Conservation (phyloP, 2,329 filamentous ascomycete species). For the Venturia nashicola region DNA sequence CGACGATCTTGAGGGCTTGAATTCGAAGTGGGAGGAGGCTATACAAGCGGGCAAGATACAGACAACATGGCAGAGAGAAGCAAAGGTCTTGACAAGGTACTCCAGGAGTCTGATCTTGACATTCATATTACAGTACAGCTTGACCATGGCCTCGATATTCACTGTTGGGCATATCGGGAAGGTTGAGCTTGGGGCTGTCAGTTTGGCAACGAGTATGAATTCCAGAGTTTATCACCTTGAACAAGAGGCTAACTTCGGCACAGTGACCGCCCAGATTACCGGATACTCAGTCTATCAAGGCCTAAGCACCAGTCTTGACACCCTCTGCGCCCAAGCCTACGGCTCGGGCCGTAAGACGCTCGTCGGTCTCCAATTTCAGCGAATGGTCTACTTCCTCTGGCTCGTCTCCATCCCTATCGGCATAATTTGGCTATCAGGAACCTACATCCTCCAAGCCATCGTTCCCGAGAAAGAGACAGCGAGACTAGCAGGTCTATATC, state of each 20-base stretch:
- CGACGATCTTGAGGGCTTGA: conserved; percentile 45
- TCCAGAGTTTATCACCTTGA: not conserved
- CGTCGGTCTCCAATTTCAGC: conserved; percentile 71
- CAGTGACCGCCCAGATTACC: conserved; percentile 36
- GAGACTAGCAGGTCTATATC: conserved; percentile 57
- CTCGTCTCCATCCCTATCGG: conserved; percentile 59
- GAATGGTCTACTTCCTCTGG: conserved; percentile 70
- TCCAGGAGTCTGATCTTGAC: conserved; percentile 33
- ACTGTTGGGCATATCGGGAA: conserved; percentile 38
- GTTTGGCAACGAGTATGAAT: conserved; percentile 27
- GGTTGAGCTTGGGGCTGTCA: conserved; percentile 35
- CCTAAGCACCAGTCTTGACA: conserved; percentile 83
- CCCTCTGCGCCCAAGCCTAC: conserved; percentile 86
- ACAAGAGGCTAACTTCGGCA: not conserved
- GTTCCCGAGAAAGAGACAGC: conserved; percentile 63
- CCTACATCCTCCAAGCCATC: conserved; percentile 48
- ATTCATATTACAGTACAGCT: conserved; percentile 35
- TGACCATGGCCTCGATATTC: conserved; percentile 35
- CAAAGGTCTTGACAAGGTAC: conserved; percentile 58
- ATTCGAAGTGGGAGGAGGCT: conserved; percentile 66
- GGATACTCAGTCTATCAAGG: conserved; percentile 40
- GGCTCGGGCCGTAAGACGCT: conserved; percentile 82
- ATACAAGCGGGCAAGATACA: conserved; percentile 69
- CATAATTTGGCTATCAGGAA: conserved; percentile 57
- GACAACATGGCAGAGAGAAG: conserved; percentile 84